phyloP scores from a whole-genome alignment of 1,284 basidiomycete species.

The Apiotrichum laibachii region DNA sequence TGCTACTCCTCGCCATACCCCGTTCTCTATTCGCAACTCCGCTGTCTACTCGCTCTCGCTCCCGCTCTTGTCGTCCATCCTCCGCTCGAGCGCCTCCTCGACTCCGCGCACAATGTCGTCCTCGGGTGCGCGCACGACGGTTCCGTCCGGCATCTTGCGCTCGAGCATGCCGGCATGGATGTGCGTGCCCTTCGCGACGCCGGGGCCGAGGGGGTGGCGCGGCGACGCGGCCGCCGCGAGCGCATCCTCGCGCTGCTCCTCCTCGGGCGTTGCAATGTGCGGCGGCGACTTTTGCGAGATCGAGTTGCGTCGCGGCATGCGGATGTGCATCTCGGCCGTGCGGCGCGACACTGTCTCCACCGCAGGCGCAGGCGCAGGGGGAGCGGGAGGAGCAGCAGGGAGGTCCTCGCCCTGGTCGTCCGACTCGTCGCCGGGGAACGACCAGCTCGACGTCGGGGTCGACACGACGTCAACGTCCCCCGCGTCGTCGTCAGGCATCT shows the following conservation, averaged over 20 bases:
- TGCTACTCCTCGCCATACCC: neutral
- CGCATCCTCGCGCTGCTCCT: slow-evolving; percentile 12
- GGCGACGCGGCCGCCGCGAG: slow-evolving; percentile 35
- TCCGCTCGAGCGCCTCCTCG: slow-evolving; percentile 31
- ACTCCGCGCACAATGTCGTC: slow-evolving; percentile 48
- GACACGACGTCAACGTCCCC: slow-evolving; percentile 7
- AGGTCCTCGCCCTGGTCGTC: slow-evolving; percentile 43
- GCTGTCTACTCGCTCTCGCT: neutral
- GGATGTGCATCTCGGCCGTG: slow-evolving; percentile 1
- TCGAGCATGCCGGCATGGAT: slow-evolving; percentile 42
- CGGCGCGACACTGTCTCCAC: neutral
- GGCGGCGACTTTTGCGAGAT: neutral
- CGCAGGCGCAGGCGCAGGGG: neutral
- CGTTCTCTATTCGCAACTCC: neutral
- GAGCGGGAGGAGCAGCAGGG: slow-evolving; percentile 20
- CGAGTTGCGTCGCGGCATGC: neutral
- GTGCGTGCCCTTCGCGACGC: slow-evolving; percentile 40
- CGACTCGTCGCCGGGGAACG: slow-evolving; percentile 37
- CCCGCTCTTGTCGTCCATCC: slow-evolving; percentile 3
- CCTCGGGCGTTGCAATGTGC: slow-evolving; percentile 5
- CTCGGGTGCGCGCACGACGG: slow-evolving; percentile 41
- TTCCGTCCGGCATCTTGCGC: slow-evolving; percentile 37
- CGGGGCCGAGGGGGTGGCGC: slow-evolving; percentile 46
- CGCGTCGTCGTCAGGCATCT: slow-evolving; percentile 8
- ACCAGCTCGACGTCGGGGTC: slow-evolving; percentile 31